Conservation (phyloP, 306 rosid species). For the Rosa chinensis region DNA sequence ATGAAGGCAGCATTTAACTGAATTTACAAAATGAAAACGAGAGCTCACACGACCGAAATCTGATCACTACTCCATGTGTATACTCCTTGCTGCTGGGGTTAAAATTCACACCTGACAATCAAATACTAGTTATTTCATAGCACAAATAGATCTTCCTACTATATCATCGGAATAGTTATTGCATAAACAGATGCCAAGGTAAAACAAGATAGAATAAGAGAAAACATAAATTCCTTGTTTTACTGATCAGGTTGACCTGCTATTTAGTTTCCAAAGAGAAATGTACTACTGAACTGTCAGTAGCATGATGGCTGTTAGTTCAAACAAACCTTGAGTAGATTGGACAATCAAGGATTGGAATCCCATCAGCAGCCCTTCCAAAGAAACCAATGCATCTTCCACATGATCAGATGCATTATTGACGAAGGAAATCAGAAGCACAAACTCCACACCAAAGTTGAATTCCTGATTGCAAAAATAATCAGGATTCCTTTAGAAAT, state of each 20-base stretch:
- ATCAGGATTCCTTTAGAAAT: slow-evolving; percentile 16
- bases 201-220: background rate
- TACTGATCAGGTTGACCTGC: slow-evolving; percentile 12
- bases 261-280: background rate
- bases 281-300: slow-evolving; percentile 10
- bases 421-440: slow-evolving; percentile 69
- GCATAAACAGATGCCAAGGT: background rate
- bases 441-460: slow-evolving; percentile 77
- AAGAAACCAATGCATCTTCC: slow-evolving; percentile 61
- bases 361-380: slow-evolving; percentile 43
- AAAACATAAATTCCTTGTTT: slow-evolving; percentile 9
- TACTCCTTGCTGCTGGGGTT: slow-evolving; percentile 61
- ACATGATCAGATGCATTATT: slow-evolving; percentile 37
- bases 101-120: slow-evolving; percentile 64
- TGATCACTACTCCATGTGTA: slow-evolving; percentile 64
- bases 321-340: slow-evolving; percentile 65
- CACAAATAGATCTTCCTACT: background rate
- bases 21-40: slow-evolving; percentile 20
- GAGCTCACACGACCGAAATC: slow-evolving; percentile 83
- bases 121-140: slow-evolving; percentile 19
- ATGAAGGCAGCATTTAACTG: slow-evolving; percentile 29
- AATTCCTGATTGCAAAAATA: slow-evolving; percentile 59
- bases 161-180: background rate
- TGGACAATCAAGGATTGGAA: slow-evolving; percentile 87
- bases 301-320: slow-evolving; percentile 23